phyloP scores from a whole-genome alignment of 1,284 basidiomycete species.

The Trichosporon sp. region DNA sequence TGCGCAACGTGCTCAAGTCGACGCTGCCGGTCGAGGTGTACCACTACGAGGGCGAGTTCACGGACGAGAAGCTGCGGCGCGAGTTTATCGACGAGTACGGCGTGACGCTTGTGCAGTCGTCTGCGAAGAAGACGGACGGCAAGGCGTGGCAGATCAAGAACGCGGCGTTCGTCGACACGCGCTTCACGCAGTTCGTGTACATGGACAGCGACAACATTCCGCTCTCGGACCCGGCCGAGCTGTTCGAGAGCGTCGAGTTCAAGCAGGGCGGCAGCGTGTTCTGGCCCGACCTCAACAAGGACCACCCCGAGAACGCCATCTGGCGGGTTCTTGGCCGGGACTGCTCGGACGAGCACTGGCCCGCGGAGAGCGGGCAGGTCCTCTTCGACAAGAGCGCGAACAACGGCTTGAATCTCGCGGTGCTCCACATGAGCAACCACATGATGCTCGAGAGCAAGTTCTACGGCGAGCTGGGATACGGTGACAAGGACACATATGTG shows the following conservation, averaged over 20 bases:
- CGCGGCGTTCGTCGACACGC: slow-evolving; percentile 40
- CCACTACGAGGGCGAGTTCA: slow-evolving; percentile 50
- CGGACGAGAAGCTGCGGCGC: slow-evolving; percentile 30
- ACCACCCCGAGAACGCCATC: slow-evolving; percentile 53
- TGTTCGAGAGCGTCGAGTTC: slow-evolving; percentile 51
- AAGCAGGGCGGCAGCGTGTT: slow-evolving; percentile 49
- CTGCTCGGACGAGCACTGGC: slow-evolving; percentile 52
- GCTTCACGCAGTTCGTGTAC: slow-evolving; percentile 48
- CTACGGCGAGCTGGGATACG: slow-evolving; percentile 50
- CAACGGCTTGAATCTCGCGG: slow-evolving; percentile 52
- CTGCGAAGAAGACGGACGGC: slow-evolving; percentile 23
- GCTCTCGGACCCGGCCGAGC: slow-evolving; percentile 46
- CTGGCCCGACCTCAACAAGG: slow-evolving; percentile 54
- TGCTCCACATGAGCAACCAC: slow-evolving; percentile 49
- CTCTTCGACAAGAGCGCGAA: slow-evolving; percentile 52
- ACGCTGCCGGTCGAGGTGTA: slow-evolving; percentile 51
- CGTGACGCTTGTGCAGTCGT: slow-evolving; percentile 29
- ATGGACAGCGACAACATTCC: slow-evolving; percentile 52
- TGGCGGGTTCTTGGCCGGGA: slow-evolving; percentile 50
- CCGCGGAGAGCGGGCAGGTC: slow-evolving; percentile 52
- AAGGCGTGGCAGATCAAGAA: slow-evolving; percentile 48
- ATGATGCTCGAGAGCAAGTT: slow-evolving; percentile 51
- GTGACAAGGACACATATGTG: slow-evolving; percentile 50
- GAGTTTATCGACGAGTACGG: slow-evolving; percentile 35
- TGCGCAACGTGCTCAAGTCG: slow-evolving; percentile 46